These are phyloP conservation scores for Solanum medicagineum DNA, from an alignment of 257 asterid genomes.

Conservation along the genomic window DNA sequence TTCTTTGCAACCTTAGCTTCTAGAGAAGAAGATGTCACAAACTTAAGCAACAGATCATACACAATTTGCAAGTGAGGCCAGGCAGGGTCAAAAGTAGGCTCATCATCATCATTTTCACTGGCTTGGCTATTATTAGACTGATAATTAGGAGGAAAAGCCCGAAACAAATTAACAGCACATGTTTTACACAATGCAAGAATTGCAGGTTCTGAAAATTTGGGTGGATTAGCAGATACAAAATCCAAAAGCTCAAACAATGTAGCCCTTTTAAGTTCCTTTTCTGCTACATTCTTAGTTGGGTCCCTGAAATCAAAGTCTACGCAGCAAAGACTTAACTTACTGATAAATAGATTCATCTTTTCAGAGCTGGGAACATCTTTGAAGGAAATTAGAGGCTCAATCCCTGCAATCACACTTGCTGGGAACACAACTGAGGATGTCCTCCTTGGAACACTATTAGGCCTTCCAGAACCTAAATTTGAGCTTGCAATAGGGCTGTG, in stretches of 20 bases:
- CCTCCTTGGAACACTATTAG: conserved; percentile 22
- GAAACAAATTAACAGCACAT: conserved; percentile 68
- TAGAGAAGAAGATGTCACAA: conserved; percentile 49
- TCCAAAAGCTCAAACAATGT: conserved; percentile 74
- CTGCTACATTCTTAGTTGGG: conserved; percentile 36
- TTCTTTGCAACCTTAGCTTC: conserved; percentile 69
- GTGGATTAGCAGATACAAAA: conserved; percentile 49
- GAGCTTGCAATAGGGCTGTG: conserved; percentile 11
- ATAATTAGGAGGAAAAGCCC: conserved; percentile 53
- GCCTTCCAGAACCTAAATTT: conserved; percentile 18
- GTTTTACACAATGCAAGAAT: conserved; percentile 67
- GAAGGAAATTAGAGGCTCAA: conserved; percentile 78
- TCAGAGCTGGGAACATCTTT: conserved; percentile 62
- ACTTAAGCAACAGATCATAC: conserved; percentile 62
- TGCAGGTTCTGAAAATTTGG: conserved; percentile 54
- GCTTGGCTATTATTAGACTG: conserved; percentile 12
- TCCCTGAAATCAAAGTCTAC: conserved; percentile 70
- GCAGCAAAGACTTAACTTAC: conserved; percentile 80
- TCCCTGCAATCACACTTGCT: conserved; percentile 49
- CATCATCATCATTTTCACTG: conserved; percentile 54
- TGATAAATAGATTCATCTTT: conserved; percentile 69
- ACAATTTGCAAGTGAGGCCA: conserved; percentile 80
- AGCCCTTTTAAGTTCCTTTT: conserved; percentile 60
- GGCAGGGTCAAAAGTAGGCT: conserved; percentile 68
- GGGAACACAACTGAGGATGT: conserved; percentile 55